Base-by-base conservation (phyloP, 2,329 filamentous ascomycete genomes). In the Xylariaceae sp. region DNA sequence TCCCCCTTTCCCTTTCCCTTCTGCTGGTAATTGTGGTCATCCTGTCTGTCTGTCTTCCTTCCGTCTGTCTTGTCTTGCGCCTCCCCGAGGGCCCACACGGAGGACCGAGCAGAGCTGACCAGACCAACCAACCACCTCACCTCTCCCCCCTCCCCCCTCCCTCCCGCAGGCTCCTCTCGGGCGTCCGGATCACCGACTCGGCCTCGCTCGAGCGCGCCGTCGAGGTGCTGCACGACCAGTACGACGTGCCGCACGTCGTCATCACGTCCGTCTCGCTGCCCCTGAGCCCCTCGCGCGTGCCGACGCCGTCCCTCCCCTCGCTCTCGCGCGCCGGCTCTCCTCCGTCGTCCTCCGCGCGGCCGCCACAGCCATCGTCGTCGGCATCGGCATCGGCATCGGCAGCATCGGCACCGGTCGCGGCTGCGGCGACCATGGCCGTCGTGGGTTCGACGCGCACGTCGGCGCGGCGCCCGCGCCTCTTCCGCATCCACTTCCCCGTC, bases 231-330 rank as follows among this genome's bases (percentile, higher is more conserved):
- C 92, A 98, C 64, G 65, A 74, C 34, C 75, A 65, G 27, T 90
- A 86, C 62, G 69, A 71, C 36, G 68, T 94, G 30, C 88, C 89
- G 4, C 90, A 98, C 59, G 72, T 98, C 46, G 75, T 98, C 49
- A 88, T 98, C 56, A 98, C 92, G 4, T 94, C 87, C 0, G 80
- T 96, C 31, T 80, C 79, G 35, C 68, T 94, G 4, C 63, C 71
- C 39, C 65, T 69, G 3, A 62, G 57, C 11, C 56, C 58, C 15
- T 74, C 72, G 33, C 17, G 76, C 92, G 22, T 76, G 93, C 37
- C 88, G 88, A 15, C 43, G 37, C 3, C 24, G 34, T 12, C 35
- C 40, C 6, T 40, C 40, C 11, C 30, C 24, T 3, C 42, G 38
- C 19, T 44, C 36, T 89, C 84, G 9, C 33, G 19, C 29, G 16